A percentile compares a stretch with the other conserved stretches of the same genome.
phyloP scores from a whole-genome alignment of 108 stramenopile genomes.

The Stephanodiscus minutulus region DNA sequence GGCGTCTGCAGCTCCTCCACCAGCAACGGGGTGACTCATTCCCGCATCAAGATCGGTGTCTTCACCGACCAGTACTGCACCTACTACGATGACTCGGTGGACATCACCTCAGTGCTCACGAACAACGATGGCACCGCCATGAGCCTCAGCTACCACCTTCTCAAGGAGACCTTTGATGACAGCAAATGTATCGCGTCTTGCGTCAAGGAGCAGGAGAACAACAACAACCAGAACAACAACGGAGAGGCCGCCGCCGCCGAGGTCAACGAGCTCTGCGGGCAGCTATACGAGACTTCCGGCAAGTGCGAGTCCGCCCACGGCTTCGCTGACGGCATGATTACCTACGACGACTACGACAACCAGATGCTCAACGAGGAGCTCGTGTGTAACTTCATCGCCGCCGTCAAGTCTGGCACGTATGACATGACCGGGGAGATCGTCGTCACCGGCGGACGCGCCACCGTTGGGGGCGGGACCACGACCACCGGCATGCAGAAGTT shows the following conservation, averaged over 20 bases:
- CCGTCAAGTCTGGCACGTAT: constrained; percentile 29
- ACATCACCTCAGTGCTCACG: constrained; percentile 74
- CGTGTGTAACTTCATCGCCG: constrained; percentile 68
- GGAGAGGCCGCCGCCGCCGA: constrained; percentile 34
- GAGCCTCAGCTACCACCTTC: constrained; percentile 55
- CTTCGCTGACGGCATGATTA: constrained; percentile 60
- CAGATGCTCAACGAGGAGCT: constrained; percentile 68
- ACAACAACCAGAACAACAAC: constrained; percentile 36
- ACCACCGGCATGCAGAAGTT: constrained; percentile 88
- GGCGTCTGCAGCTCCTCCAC: constrained; percentile 71
- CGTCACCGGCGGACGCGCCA: constrained; percentile 54
- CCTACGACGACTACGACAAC: constrained; percentile 62
- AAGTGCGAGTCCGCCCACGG: constrained; percentile 85
- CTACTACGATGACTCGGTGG: constrained; percentile 54
- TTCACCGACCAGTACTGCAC: constrained; percentile 79
- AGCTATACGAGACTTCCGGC: constrained; percentile 73
- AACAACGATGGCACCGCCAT: constrained; percentile 48
- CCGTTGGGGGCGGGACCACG: constrained; percentile 34
- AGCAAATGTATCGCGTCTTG: constrained; percentile 72
- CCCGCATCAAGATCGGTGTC: constrained; percentile 88
- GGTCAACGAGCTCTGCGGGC: constrained; percentile 69
- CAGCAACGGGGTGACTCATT: constrained; percentile 23
- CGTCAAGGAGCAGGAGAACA: constrained; percentile 31
- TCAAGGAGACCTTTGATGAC: constrained; percentile 76
- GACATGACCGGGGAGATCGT: constrained; percentile 48